Base-by-base conservation (phyloP, 1,284 basidiomycete species). In the Lignosus rhinocerotis region DNA sequence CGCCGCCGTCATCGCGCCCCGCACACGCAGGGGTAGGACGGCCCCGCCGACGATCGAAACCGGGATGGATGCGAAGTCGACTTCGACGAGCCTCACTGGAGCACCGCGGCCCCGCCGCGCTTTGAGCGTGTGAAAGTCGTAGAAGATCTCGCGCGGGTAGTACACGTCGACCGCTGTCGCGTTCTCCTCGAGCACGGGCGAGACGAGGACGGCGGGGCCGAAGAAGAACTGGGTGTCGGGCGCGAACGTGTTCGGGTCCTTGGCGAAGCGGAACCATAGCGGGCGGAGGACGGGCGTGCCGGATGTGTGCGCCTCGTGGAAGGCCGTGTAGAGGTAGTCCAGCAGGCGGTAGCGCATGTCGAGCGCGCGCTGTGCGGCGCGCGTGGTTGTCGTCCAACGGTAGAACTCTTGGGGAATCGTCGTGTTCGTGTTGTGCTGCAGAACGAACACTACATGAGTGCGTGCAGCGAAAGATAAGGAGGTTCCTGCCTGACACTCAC, bases 251-350 rank as follows among this genome's bases (percentile, higher is more conserved):
- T 86, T 81, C 0, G 82, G 78, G 60, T 92, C 86, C 52, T 87
- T 74, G 1, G 87, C 86, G 74, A 90, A 92, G 69, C 92, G 85
- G 66, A 81, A 92, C 76, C 89, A 92, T 44, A 93, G 77, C 1
- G 91, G 86, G 43, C 85, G 81, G 36, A 93, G 74, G 6, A 86
- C 84, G 0, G 91, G 89, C 1, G 86, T 83, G 12, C 90, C 90
- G 25, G 71, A 69, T 7, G 72, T 75, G 3, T 85, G 86, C 1
- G 87, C 78, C 55, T 90, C 85, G 14, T 86, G 85, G 67, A 92
- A 90, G 17, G 90, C 77, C 0, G 88, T 87, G 67, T 89, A 89
- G 85, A 90, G 63, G 73, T 91, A 92, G 0, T 88, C 87, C 44
- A 93, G 73, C 53, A 92, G 66, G 10, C 83, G 74, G 64, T 92